phyloP scores from a whole-genome alignment of 1,284 basidiomycete species.

The Ustilago hordei region DNA sequence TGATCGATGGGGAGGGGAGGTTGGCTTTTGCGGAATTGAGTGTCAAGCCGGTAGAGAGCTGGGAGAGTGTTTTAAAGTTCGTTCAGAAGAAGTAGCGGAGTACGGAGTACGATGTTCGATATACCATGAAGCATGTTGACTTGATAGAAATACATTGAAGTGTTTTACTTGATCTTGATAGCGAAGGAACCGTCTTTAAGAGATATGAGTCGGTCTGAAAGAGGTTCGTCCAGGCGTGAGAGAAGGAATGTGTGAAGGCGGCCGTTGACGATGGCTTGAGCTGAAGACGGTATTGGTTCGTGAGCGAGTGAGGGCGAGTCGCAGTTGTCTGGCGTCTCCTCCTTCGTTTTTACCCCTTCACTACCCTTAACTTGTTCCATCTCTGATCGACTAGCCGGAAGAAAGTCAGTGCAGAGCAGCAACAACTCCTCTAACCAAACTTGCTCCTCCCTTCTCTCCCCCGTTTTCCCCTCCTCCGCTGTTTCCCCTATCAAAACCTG shows the following conservation, averaged over 20 bases:
- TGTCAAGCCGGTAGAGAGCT: slow-evolving; percentile 60
- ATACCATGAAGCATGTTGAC: too few species aligned
- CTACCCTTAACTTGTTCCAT: neutral
- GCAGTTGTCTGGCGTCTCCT: slow-evolving; percentile 18
- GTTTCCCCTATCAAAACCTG: neutral
- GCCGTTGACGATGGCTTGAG: neutral
- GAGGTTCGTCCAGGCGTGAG: slow-evolving; percentile 1
- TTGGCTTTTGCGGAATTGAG: slow-evolving; percentile 45
- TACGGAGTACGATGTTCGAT: neutral
- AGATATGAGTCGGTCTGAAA: slow-evolving; percentile 10
- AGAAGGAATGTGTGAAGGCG: slow-evolving; percentile 22
- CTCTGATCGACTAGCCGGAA: neutral
- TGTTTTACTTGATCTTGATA: slow-evolving; percentile 24
- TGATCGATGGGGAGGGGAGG: slow-evolving; percentile 54
- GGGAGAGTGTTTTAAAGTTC: slow-evolving; percentile 23
- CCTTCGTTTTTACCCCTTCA: neutral
- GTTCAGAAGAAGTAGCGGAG: slow-evolving; percentile 13
- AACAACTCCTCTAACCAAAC: slow-evolving; percentile 16
- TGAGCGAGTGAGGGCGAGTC: slow-evolving; percentile 7
- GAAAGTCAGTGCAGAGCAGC: slow-evolving; percentile 14
- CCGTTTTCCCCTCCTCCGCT: neutral
- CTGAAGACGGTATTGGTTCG: neutral
- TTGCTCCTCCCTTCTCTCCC: neutral
- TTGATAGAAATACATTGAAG: too few species aligned
- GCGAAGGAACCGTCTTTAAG: slow-evolving; percentile 15